Percentiles rank a stretch among this genome's conserved stretches.
Evolutionary conservation across 345 rosid genomes (phyloP).

Genomic region (Psidium guajava): DNA sequence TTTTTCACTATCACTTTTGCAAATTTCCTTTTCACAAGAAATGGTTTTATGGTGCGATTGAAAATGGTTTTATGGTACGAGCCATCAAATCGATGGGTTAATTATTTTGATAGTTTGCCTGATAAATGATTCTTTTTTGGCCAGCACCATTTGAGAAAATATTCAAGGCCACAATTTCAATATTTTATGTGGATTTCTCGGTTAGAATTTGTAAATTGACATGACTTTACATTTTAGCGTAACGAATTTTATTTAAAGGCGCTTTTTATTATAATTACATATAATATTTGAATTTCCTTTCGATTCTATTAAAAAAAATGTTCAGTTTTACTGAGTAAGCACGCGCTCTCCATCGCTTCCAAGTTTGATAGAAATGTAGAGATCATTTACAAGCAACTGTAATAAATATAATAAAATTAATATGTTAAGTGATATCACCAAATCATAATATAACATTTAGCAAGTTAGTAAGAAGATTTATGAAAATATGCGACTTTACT

Average conservation of each 20-base stretch:
- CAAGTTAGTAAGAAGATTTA: neutral
- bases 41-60: neutral
- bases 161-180: neutral
- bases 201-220: neutral
- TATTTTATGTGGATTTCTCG: neutral
- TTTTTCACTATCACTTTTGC: too few relatives aligned
- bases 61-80: neutral
- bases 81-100: too few relatives aligned
- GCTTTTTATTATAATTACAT: neutral
- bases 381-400: neutral
- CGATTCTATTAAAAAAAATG: neutral
- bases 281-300: neutral
- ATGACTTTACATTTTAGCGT: neutral
- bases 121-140: neutral
- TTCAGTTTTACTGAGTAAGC: neutral
- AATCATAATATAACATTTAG: neutral
- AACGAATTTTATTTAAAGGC: neutral
- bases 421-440: neutral
- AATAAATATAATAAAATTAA: neutral
- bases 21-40: neutral
- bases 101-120: neutral
- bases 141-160: fast-evolving
- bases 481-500: too few relatives aligned
- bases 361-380: neutral
- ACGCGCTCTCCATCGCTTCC: neutral